Base-by-base conservation (phyloP, 371 early-diverging fungal species). In the Chytridium lagenaria region DNA sequence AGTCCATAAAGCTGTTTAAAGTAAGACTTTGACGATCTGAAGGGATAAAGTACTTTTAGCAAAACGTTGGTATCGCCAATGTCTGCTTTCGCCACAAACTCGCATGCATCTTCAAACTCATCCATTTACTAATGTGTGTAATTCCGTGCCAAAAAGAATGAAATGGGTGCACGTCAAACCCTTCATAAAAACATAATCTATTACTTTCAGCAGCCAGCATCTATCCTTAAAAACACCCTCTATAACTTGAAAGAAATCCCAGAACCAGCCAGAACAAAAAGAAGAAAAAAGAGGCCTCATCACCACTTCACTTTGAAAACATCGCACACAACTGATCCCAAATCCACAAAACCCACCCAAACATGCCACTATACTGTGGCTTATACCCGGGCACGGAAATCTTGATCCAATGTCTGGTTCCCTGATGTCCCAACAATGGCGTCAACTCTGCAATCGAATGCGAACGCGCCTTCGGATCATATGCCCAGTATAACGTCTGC, bases 401-500 rank as follows among this genome's bases (percentile, higher is more conserved):
- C 10, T 55, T 7, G 19, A 55, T 55, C 55, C 55, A 28, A 28
- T 55, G 55, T 26, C 26, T 16, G 7, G 30, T 7, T 10, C 16
- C 55, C 10, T 55, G 26, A 26, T 16, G 5, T 55, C 19, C 26
- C 16, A 55, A 12, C 44, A 44, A 44, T 12, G 55, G 55, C 5
- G 55, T 15, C 5, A 26, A 5, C 55, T 55, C 30, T 15, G 44
- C 7, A 44, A 44, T 44, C 7, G 12, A 7, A 44, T 7, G 44
- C 44, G n/a, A n/a, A n/a, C 44, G 12, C 10, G 55, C 55, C 55
- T 26, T 26, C 5, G 75, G 77, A 30, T 81, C 82, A 49, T 74
- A 66, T 0, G 23, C 36, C 85, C 85, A 92, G 49, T 87, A 87
- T 15, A 93, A 76, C 0, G 90, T 91, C 72, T 93, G 92, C 40